Base-by-base conservation (phyloP, 371 early-diverging fungal genomes). In the Capillidium rhysosporum region DNA sequence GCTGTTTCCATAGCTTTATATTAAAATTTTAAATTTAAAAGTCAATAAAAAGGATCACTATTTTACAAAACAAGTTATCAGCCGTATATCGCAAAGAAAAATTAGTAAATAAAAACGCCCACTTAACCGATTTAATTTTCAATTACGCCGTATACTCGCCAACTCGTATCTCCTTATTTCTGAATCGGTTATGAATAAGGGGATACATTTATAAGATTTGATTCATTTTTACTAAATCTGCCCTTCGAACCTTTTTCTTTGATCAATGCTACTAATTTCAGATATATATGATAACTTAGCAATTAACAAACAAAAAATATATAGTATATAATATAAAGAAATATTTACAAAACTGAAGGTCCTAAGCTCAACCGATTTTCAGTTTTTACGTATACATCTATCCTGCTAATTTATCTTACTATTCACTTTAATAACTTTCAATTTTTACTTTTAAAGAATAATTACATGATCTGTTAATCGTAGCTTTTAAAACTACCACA, bases 231-330 rank as follows among this genome's bases (percentile, higher is more conserved):
- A 4, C 12, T 34, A 34, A 7, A 4, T 12, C 12, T 12, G 12
- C 7, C 7, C 7, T 34, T 61, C 48, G 51, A 62, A 55, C 57
- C 63, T 30, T 18, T 68, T 30, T 29, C 59, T 57, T 59, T 59
- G 5, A 46, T 68, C 1, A 83, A 46, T 1, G 79, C 82, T 4
- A 84, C 80, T 71, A 84, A 84, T 0, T 82, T 84, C 24, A 84
- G 61, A 51, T 80, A 82, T 16, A 80, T 82, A 59, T 77, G 75
- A 1, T 47, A 26, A 7, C 48, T 30, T 34, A 49, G 25, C 56
- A 23, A 18, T 16, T 30, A 34, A 12, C 12, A 34, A 4, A 34
- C 7, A 4, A 34, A 12, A 7, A 4, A 34, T 4, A 7, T 34
- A 34, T 34, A 7, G 34, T 7, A 34, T n/a, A 4, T 14, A 2